Conservation (phyloP, 768 basidiomycete genomes). For the Boletus insuetus region DNA sequence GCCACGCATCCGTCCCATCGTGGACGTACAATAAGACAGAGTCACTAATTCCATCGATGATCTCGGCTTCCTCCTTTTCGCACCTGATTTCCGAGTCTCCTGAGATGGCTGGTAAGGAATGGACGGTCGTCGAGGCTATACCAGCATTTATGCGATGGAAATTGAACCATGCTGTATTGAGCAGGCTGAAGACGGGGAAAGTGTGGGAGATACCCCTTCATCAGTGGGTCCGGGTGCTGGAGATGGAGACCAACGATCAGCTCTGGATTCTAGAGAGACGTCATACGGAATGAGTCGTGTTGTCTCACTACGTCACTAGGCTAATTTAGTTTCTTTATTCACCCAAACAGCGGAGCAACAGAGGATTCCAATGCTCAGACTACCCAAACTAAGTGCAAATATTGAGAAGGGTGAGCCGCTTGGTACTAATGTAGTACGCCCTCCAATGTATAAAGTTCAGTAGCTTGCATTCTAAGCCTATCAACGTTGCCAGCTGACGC, state of each 20-base stretch:
- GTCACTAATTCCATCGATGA: conserved; percentile 45
- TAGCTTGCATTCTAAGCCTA: too few species aligned
- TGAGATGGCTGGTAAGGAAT: conserved; percentile 29
- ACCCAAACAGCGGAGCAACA: too few species aligned
- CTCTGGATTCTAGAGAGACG: conserved; percentile 50
- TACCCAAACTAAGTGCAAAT: too few species aligned
- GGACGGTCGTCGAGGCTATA: conserved; percentile 46
- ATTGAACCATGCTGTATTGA: conserved; percentile 15
- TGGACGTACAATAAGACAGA: conserved; percentile 90
- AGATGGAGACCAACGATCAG: conserved; percentile 38
- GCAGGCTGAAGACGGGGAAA: conserved; percentile 18
- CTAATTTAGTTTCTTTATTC: too few species aligned
- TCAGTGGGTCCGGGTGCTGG: conserved; percentile 29
- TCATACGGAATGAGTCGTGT: not conserved
- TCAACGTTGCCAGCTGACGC: too few species aligned
- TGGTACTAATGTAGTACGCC: too few species aligned
- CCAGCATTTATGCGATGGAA: conserved; percentile 44
- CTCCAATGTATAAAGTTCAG: too few species aligned
- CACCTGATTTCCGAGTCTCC: conserved; percentile 59
- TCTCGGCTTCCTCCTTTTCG: conserved; percentile 44
- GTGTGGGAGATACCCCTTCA: conserved; percentile 23
- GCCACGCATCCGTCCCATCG: conserved; percentile 5
- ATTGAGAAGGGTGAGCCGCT: too few species aligned
- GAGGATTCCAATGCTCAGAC: too few species aligned
- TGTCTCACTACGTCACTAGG: not conserved